phyloP scores from a whole-genome alignment of 1,139 yeast species.

The Zygosaccharomyces sapae region DNA sequence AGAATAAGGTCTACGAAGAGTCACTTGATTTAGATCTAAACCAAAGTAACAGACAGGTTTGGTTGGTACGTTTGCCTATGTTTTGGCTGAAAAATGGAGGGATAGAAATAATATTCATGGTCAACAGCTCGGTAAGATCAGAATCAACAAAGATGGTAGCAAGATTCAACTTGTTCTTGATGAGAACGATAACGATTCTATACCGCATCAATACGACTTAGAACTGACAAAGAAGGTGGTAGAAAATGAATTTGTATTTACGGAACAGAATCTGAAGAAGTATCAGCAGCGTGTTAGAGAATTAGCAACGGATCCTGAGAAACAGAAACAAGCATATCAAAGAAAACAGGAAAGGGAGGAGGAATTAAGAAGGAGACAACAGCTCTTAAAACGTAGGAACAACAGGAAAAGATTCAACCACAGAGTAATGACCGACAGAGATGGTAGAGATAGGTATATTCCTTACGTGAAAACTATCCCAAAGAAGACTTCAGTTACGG shows the following conservation, averaged over 20 bases:
- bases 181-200: conserved; percentile 44
- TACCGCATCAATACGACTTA: conserved; percentile 84
- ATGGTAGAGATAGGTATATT: conserved; percentile 48
- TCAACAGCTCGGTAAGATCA: conserved; percentile 74
- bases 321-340: conserved; percentile 41
- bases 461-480: conserved; percentile 81
- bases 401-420: conserved; percentile 35
- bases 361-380: conserved; percentile 38
- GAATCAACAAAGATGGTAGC: conserved; percentile 52
- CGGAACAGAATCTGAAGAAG: conserved; percentile 76
- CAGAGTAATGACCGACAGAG: conserved; percentile 41
- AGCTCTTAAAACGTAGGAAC: conserved; percentile 33
- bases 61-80: conserved; percentile 89
- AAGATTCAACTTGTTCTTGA: conserved; percentile 58
- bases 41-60: conserved; percentile 61
- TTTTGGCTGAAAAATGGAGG: conserved; percentile 82
- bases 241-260: conserved; percentile 81
- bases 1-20: conserved; percentile 44
- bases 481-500: conserved; percentile 77
- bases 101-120: conserved; percentile 61
- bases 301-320: conserved; percentile 38
- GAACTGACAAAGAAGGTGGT: conserved; percentile 74
- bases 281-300: conserved; percentile 54
- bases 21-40: conserved; percentile 58
- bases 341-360: conserved; percentile 40